Evolutionary conservation across 2,329 filamentous ascomycete species (phyloP).

Genomic region (Aspergillus ochraceoroseus): DNA sequence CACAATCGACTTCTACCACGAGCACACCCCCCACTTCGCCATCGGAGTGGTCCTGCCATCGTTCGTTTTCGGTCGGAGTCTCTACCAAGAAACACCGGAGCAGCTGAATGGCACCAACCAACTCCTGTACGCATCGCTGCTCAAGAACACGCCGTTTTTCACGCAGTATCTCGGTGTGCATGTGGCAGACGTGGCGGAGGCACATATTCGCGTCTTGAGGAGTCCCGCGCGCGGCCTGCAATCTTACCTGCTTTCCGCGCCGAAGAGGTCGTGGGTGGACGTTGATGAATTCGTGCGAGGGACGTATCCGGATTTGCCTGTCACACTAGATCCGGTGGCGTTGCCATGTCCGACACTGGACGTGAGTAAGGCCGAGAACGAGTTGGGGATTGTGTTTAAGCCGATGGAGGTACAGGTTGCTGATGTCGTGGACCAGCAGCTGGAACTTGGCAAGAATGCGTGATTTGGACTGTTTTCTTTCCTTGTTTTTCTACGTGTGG

Average conservation of each 20-base stretch:
- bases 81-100: constrained; percentile 1
- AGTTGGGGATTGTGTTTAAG: constrained; percentile 15
- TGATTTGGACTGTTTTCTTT: too few relatives aligned
- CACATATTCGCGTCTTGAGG: constrained; percentile 17
- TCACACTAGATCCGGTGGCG: constrained; percentile 7
- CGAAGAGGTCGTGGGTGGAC: constrained; percentile 14
- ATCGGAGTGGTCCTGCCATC: constrained; percentile 1
- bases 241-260: constrained; percentile 13
- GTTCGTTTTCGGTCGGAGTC: constrained; percentile 1
- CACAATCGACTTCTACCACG: neutral
- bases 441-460: too few relatives aligned
- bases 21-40: neutral
- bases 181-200: constrained; percentile 22
- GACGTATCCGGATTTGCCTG: constrained; percentile 12
- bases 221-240: neutral
- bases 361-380: constrained; percentile 57
- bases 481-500: too few relatives aligned
- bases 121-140: neutral
- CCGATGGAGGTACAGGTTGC: constrained; percentile 12
- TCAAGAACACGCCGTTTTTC: neutral
- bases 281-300: constrained; percentile 9
- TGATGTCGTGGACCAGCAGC: constrained; percentile 20
- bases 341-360: constrained; percentile 67
- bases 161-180: constrained; percentile 13
- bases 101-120: constrained; percentile 3